Base-by-base conservation (phyloP, 495 filamentous ascomycete species). In the Amorphotheca resinae region DNA sequence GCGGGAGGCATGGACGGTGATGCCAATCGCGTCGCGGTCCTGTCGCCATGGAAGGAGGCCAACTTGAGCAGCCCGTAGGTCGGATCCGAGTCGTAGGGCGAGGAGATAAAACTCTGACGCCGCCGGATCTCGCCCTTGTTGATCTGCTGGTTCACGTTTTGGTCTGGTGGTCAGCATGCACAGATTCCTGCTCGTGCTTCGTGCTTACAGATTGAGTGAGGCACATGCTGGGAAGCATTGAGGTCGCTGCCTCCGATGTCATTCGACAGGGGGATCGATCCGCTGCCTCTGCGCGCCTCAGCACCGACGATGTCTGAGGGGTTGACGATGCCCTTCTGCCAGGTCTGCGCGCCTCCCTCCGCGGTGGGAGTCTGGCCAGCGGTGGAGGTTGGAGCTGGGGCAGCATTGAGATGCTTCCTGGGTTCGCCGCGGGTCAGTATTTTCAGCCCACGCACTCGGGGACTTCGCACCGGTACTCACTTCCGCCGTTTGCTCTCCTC, bases 401-500 rank as follows among this genome's bases (percentile, higher is more conserved):
- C 59, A 60, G 38, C 30, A 16, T 48, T 45, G 21, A 59, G 49
- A 26, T 56, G 54, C 43, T 60, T 64, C 46, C 59, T 57, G 45
- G 52, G 33, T 28, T 28, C 11, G 5, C 14, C 59, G 32, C 58
- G 15, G 23, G 25, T 40, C 37, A 46, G 23, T 20, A 33, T 35
- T 2, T 15, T 2, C 32, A n/a, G n/a, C 15, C 3, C 31, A 33
- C 12, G 11, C 11, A 5, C 9, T 34, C 32, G 32, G 16, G 7
- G 14, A 20, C 9, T 12, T 1, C 15, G 3, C 22, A 1, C 30
- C 16, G 23, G 17, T 5, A 73, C 79, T 72, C 56, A 86, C 81
- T 86, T 93, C 69, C 86, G 79, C 45, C 87, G 76, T 57, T 87
- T 86, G 69, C 87, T 93, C 58, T 93, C 87, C 33, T 84, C 84